Evolutionary conservation across 805 yeast genomes (phyloP).

Genomic region (Debaryomyces prosopidis): DNA sequence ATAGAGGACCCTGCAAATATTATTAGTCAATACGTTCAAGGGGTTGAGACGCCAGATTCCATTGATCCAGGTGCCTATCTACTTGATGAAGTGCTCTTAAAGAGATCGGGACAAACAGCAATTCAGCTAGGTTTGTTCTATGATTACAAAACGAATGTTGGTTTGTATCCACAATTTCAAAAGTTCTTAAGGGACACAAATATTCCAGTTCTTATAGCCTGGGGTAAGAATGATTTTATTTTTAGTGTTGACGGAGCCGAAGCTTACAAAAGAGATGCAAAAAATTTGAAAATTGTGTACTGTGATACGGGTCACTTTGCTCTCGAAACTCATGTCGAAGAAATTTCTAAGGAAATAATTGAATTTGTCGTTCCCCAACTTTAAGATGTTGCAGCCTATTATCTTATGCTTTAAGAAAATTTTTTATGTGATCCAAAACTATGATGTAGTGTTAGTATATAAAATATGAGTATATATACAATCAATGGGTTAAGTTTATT

Average conservation of each 20-base stretch:
- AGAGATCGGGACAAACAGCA: constrained; percentile 19
- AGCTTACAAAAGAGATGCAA: constrained; percentile 34
- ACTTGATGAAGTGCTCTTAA: constrained; percentile 28
- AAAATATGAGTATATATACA: too few relatives aligned
- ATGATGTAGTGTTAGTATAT: too few relatives aligned
- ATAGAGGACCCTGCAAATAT: constrained; percentile 17
- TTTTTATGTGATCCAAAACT: too few relatives aligned
- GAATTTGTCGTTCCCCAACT: too few relatives aligned
- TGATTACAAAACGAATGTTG: constrained; percentile 36
- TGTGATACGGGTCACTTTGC: constrained; percentile 43
- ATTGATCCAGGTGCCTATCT: constrained; percentile 33
- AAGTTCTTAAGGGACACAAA: constrained; percentile 25
- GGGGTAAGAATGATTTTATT: constrained; percentile 44
- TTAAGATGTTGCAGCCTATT: too few relatives aligned
- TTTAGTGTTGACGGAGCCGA: constrained; percentile 37
- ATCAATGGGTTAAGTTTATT: too few relatives aligned
- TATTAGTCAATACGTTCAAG: constrained; percentile 29
- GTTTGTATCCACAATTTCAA: constrained; percentile 38
- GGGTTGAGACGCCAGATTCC: constrained; percentile 19
- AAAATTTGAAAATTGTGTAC: constrained; percentile 23
- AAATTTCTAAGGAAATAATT: constrained; percentile 33
- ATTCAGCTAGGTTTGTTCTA: constrained; percentile 33
- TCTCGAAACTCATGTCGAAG: constrained; percentile 24
- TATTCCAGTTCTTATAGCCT: constrained; percentile 35
- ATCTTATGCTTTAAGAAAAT: too few relatives aligned